Evolutionary conservation across 495 filamentous ascomycete species (phyloP), one percentile per base, ranked within the genome.

Genomic region (Podospora didyma): DNA sequence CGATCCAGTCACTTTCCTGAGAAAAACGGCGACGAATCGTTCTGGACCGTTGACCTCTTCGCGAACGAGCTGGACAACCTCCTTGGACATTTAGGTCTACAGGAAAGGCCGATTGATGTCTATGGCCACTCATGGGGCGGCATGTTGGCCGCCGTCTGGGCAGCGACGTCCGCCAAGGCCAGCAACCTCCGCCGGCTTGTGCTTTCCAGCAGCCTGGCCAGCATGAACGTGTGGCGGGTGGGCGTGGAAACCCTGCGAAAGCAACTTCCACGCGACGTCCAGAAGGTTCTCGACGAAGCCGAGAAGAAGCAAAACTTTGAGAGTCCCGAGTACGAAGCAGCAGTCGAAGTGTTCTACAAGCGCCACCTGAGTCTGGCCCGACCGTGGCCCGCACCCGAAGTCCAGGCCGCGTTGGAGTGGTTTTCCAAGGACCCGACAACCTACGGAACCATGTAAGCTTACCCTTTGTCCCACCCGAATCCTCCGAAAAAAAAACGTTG

Each of bases 111-210:
- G 0, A 78, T 77, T 58, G 65, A 78, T 53, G 26, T 81, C 0
- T 67, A 76, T 3, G 77, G 81, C 7, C 69, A 77, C 23, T 73
- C 66, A 2, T 84, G 79, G 79, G 80, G 80, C 31, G 80, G 75
- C 19, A 77, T 82, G 73, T 62, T 82, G 0, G 76, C 66, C 3
- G 69, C 64, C 6, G 51, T 61, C 3, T 73, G 67, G 70, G n/a
- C 54, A 55, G 17, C 35, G 20, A 45, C 46, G 12, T 39, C 57
- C 17, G 7, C 7, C 2, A 19, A n/a, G 35, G 1, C 50, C 46
- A 16, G n/a, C n/a, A 35, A 49, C 16, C 49, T 51, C 3, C 49
- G 34, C n/a, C 12, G 42, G 14, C 17, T 54, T 2, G 44, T 59
- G 24, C 24, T 54, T 10, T 16, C 42, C 23, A 59, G 57, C 57